phyloP scores from a whole-genome alignment of 2,329 filamentous ascomycete species.

The Exophiala bonariae region DNA sequence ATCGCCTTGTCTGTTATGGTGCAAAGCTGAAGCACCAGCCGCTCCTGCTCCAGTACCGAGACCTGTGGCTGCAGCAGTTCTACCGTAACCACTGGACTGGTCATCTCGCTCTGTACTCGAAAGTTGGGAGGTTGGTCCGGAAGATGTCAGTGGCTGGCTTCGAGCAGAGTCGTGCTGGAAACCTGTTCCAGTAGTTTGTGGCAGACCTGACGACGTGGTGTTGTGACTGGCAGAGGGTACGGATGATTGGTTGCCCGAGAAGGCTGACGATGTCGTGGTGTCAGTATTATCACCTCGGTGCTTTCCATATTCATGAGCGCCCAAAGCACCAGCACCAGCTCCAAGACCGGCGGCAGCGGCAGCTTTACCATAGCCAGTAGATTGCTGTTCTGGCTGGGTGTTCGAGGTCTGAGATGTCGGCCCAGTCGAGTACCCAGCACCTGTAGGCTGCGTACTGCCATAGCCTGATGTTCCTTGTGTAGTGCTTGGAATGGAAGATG shows the following conservation, averaged over 20 bases:
- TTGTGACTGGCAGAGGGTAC: neutral
- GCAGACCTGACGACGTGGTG: no score
- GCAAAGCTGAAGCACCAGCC: conserved; percentile 7
- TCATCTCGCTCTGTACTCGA: neutral
- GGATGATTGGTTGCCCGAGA: neutral
- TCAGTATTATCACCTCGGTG: conserved; percentile 1
- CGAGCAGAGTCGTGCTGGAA: no score
- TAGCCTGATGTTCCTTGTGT: no score
- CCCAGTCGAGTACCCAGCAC: no score
- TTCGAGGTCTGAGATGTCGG: neutral
- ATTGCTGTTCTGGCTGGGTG: neutral
- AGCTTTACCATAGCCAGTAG: conserved; percentile 8
- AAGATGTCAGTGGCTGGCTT: neutral
- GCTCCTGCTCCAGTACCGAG: conserved; percentile 8
- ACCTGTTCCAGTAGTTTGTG: no score
- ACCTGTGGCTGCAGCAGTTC: conserved; percentile 11
- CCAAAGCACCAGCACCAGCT: conserved; percentile 12
- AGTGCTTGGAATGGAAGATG: no score
- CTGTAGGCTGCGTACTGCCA: no score
- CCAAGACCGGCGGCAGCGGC: conserved; percentile 17
- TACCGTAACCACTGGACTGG: conserved; percentile 16
- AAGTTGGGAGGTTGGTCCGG: neutral
- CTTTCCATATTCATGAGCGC: conserved; percentile 11
- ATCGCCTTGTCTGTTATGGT: neutral
- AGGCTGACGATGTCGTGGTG: neutral